Evolutionary conservation across 2,329 filamentous ascomycete genomes (phyloP), one percentile per base, ranked within the genome.

Genomic region (Elsinoe fawcettii): DNA sequence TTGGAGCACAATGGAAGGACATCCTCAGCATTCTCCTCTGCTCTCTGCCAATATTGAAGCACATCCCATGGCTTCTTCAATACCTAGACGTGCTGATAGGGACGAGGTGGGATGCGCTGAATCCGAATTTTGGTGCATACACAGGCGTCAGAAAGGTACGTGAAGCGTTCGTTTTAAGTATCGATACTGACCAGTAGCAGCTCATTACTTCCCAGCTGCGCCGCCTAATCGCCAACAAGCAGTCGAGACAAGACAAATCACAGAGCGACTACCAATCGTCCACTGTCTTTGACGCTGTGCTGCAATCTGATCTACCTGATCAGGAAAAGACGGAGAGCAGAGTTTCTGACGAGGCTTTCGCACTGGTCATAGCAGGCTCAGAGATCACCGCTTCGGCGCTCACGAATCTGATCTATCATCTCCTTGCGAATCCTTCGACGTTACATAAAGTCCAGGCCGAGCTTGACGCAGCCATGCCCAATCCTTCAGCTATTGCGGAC

Each of bases 401-500:
- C n/a, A 47, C 41, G 12, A 7, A n/a, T 14, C 20, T 57, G 8
- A 5, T 57, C 25, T 58, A 56, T 25, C 25, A 58, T 22, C 18
- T 58, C 1, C 27, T 55, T 7, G 18, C 27, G 16, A 36, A 58
- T 23, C 51, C 41, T 14, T 14, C 6, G 4, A 7, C 14, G 8
- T 18, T 58, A 18, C 14, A 23, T 16, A 4, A 37, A 30, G 27
- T 57, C 12, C 30, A 30, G 2, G 11, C 18, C 14, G 57, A 55
- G 37, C 36, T 58, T 22, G 39, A 44, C 25, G 74, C 39, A 73
- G 74, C 18, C 69, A 76, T 59, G 74, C 70, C 51, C 65, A 74
- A 54, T 65, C 67, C 72, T 56, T 78, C 78, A 14, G 3, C 9
- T 16, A 30, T 53, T 20, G 49, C 49, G 11, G 49, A 39, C 34